Evolutionary conservation across 225 moss, liverwort and hornwort species (phyloP).

Genomic region (Marchantia polymorpha): DNA sequence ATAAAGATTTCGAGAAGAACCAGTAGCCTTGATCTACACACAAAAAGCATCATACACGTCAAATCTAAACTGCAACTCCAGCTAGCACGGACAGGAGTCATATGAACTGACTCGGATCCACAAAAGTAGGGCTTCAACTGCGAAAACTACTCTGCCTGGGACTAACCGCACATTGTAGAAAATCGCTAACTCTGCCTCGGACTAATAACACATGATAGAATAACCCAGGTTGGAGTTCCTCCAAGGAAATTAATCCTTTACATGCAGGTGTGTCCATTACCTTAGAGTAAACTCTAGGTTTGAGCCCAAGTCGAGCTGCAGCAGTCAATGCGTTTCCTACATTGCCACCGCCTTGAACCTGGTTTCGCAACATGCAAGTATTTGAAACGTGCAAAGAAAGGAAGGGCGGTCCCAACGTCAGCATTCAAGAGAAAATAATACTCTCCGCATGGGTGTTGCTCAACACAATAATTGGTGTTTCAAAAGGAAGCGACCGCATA

Average conservation of each 20-base stretch:
- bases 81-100: neutral
- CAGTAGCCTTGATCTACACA: neutral
- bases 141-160: neutral
- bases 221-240: neutral
- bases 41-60: neutral
- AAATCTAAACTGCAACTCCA: neutral
- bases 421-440: neutral
- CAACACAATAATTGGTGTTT: neutral
- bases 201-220: neutral
- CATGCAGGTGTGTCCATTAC: conserved; percentile 26
- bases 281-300: conserved; percentile 73
- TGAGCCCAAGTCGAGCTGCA: conserved; percentile 82
- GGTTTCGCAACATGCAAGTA: conserved; percentile 10
- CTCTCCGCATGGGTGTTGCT: neutral
- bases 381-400: neutral
- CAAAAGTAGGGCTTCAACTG: neutral
- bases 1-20: neutral
- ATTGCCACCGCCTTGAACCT: conserved; percentile 96
- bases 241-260: neutral
- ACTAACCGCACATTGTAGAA: neutral
- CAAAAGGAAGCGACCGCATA: neutral
- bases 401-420: neutral
- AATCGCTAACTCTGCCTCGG: neutral
- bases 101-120: neutral
- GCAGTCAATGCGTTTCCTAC: conserved; percentile 94